phyloP scores from a whole-genome alignment of 805 yeast species.

The Yamadazyma tumulicola region DNA sequence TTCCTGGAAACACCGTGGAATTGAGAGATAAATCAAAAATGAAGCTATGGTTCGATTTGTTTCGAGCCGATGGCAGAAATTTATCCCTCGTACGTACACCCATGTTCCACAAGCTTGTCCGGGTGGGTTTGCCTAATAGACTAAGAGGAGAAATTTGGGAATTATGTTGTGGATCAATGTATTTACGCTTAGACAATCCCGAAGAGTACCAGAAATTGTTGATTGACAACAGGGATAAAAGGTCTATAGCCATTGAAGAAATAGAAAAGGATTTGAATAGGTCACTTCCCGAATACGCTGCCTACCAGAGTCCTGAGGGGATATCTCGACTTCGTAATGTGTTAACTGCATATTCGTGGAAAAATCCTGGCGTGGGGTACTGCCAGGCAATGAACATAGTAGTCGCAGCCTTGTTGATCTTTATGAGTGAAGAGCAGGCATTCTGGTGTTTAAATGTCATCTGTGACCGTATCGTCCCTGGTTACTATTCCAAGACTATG shows the following conservation, averaged over 20 bases:
- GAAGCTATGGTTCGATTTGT: slow-evolving; percentile 91
- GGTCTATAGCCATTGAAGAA: slow-evolving; percentile 87
- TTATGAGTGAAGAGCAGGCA: slow-evolving; percentile 95
- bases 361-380: slow-evolving; percentile 93
- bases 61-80: slow-evolving; percentile 80
- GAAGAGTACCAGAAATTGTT: slow-evolving; percentile 59
- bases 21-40: slow-evolving; percentile 79
- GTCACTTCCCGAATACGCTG: slow-evolving; percentile 93
- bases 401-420: slow-evolving; percentile 71
- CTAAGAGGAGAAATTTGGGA: slow-evolving; percentile 98
- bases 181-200: slow-evolving; percentile 58
- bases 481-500: slow-evolving; percentile 96
- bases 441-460: slow-evolving; percentile 84
- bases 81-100: slow-evolving; percentile 70
- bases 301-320: slow-evolving; percentile 85
- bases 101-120: slow-evolving; percentile 73
- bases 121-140: slow-evolving; percentile 93
- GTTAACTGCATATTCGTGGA: slow-evolving; percentile 93
- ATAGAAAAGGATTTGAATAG: slow-evolving; percentile 94
- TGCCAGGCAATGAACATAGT: slow-evolving; percentile 99
- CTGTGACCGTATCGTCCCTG: slow-evolving; percentile 86
- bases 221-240: slow-evolving; percentile 56
- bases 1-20: slow-evolving; percentile 83
- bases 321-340: slow-evolving; percentile 82
- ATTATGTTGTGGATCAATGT: slow-evolving; percentile 81